Evolutionary conservation across 148 eudicot genomes (phyloP), one percentile per base, ranked within the genome.

Genomic region (Fagopyrum esculentum): DNA sequence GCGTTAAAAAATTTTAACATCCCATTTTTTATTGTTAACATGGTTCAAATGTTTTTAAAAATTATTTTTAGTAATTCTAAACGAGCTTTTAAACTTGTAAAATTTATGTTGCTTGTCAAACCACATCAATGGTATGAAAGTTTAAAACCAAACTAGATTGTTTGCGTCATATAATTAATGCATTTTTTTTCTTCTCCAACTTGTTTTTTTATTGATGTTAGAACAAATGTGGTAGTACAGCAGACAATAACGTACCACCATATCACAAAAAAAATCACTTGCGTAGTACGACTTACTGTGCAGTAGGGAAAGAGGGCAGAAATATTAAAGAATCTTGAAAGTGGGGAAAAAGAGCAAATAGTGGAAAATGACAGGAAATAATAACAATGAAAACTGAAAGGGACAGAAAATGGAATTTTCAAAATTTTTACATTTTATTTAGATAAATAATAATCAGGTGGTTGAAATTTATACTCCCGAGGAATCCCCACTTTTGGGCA

Each of bases 241-340:
- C 16, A 55, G 66, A 60, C 66, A 60, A 19, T 22, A 60, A 60
- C 40, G 66, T 60, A 60, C 66, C 66, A 60, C 66, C 66, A 22
- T 60, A 60, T 60, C 66, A 10, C 16, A 63, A 63, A 11, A 49
- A 49, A 63, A 63, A 29, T 30, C 15, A 30, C 44, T 9, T 11
- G 69, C 26, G 40, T 63, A 63, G 69, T 63, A 30, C 44, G 11
- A 11, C 16, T 6, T 9, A 63, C 69, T 29, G 43, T 63, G 69
- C 16, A 63, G 69, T 30, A 2, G 69, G 69, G 69, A 12, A 63
- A 35, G 44, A 44, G 45, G 26, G 45, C 69, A 63, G 69, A 63
- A 63, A 63, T 3, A 3, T 30, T 63, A 1, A 29, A 63, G 44
- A 63, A 29, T 63, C 7, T 63, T 29, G 16, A 29, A 30, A 63